A percentile compares a stretch with the other conserved stretches of the same genome.
Conservation (phyloP, 805 yeast genomes). For the Vanderwaltozyma verrucispora region DNA sequence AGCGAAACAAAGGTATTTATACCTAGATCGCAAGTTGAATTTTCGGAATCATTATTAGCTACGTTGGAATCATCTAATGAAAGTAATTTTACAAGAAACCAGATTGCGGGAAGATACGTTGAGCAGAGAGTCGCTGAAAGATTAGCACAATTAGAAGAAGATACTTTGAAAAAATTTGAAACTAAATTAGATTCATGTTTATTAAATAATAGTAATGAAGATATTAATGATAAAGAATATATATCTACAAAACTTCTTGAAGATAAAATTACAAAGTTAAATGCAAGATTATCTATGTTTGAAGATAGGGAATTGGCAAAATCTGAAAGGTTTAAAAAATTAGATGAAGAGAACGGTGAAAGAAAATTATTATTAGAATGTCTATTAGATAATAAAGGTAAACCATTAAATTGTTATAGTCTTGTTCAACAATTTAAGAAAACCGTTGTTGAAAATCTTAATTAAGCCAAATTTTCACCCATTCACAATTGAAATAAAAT, state of each 20-base stretch:
- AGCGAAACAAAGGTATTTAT: conserved; percentile 48
- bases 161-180: conserved; percentile 43
- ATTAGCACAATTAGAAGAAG: conserved; percentile 42
- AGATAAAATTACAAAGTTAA: conserved; percentile 35
- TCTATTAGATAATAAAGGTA: conserved; percentile 47
- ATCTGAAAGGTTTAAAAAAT: conserved; percentile 6
- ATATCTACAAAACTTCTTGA: conserved; percentile 27
- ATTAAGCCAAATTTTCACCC: background rate
- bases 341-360: conserved; percentile 32
- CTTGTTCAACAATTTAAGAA: conserved; percentile 62
- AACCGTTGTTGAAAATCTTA: conserved; percentile 1
- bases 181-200: conserved; percentile 36
- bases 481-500: too few relatives aligned
- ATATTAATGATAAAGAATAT: conserved; percentile 7
- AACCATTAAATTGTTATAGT: conserved; percentile 73
- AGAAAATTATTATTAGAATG: conserved; percentile 44
- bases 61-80: conserved; percentile 54
- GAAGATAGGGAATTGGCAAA: conserved; percentile 25
- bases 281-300: conserved; percentile 29
- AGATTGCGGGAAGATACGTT: conserved; percentile 53
- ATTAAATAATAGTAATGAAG: conserved; percentile 26
- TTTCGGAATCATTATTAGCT: conserved; percentile 51
- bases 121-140: conserved; percentile 55
- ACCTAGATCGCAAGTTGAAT: conserved; percentile 58
- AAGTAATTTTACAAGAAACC: conserved; percentile 62